Conservation (phyloP, 2,329 filamentous ascomycete species). For the Neophaeococcomyces aloes region DNA sequence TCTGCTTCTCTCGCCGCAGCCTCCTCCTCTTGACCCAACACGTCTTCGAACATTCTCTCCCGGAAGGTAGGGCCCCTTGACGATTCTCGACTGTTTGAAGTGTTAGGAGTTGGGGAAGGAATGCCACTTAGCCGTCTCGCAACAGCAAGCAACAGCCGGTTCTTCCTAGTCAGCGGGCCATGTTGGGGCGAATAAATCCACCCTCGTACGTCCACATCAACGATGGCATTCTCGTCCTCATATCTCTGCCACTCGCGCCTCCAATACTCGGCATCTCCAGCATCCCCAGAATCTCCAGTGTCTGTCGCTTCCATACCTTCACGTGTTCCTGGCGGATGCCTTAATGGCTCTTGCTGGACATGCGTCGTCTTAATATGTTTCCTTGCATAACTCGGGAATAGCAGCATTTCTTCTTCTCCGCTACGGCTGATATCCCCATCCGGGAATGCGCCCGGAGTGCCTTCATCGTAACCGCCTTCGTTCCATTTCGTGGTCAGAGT, state of each 20-base stretch:
- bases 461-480: slow-evolving; percentile 35
- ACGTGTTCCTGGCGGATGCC: slow-evolving; percentile 22
- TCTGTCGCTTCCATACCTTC: too few relatives aligned
- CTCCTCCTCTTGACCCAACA: slow-evolving; percentile 49
- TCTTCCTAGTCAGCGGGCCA: slow-evolving; percentile 76
- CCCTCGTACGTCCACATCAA: slow-evolving; percentile 88
- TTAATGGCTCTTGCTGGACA: slow-evolving; percentile 22
- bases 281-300: slow-evolving; percentile 34
- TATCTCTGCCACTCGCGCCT: slow-evolving; percentile 65
- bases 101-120: slow-evolving; percentile 49
- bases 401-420: slow-evolving; percentile 81
- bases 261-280: slow-evolving; percentile 63
- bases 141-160: slow-evolving; percentile 74
- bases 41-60: slow-evolving; percentile 36
- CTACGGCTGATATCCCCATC: slow-evolving; percentile 70
- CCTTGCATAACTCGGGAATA: slow-evolving; percentile 90
- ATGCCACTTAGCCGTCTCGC: slow-evolving; percentile 82
- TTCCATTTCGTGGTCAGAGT: slow-evolving; percentile 40
- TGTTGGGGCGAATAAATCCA: slow-evolving; percentile 87
- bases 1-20: slow-evolving; percentile 65
- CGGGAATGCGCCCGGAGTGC: slow-evolving; percentile 68
- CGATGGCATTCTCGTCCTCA: slow-evolving; percentile 72
- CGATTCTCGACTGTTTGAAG: slow-evolving; percentile 34
- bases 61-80: slow-evolving; percentile 33
- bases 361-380: slow-evolving; percentile 47